Percentiles rank a stretch among this genome's conserved stretches.
Evolutionary conservation across 2,329 filamentous ascomycete genomes (phyloP).

Genomic region (Cercospora nicotianae): DNA sequence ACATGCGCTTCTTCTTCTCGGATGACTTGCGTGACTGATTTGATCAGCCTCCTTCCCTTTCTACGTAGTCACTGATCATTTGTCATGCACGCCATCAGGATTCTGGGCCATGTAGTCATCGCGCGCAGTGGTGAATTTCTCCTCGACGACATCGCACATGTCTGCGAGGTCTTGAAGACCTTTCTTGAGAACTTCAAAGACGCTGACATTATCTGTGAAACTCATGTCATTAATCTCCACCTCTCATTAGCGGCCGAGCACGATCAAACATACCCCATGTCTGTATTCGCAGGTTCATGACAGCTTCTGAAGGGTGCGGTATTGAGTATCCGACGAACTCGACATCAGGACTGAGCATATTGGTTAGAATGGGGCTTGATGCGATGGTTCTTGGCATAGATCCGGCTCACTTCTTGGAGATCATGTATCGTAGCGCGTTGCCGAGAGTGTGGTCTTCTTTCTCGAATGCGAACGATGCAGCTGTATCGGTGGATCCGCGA

Average conservation of each 20-base stretch:
- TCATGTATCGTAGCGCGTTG: conserved; percentile 89
- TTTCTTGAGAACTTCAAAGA: conserved; percentile 84
- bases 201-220: conserved; percentile 65
- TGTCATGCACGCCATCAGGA: conserved; percentile 26
- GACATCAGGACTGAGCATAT: conserved; percentile 67
- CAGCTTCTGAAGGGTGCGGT: conserved; percentile 89
- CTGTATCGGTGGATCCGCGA: conserved; percentile 77
- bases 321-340: conserved; percentile 99
- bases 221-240: no score
- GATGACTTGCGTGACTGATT: conserved; percentile 46
- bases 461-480: conserved; percentile 91
- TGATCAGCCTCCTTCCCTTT: not conserved
- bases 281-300: conserved; percentile 97
- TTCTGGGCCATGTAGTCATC: conserved; percentile 57
- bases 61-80: conserved; percentile 12
- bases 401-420: conserved; percentile 91
- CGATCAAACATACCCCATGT: conserved; percentile 73
- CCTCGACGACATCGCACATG: conserved; percentile 88
- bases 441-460: conserved; percentile 94
- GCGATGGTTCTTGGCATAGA: not conserved
- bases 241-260: no score
- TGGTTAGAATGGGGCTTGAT: conserved; percentile 6
- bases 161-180: conserved; percentile 85
- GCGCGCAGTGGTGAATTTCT: conserved; percentile 74
- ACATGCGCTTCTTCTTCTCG: conserved; percentile 49